A percentile compares a stretch with the other conserved stretches of the same genome.
Evolutionary conservation across 2,329 filamentous ascomycete species (phyloP).

Genomic region (Nemania bipapillata): DNA sequence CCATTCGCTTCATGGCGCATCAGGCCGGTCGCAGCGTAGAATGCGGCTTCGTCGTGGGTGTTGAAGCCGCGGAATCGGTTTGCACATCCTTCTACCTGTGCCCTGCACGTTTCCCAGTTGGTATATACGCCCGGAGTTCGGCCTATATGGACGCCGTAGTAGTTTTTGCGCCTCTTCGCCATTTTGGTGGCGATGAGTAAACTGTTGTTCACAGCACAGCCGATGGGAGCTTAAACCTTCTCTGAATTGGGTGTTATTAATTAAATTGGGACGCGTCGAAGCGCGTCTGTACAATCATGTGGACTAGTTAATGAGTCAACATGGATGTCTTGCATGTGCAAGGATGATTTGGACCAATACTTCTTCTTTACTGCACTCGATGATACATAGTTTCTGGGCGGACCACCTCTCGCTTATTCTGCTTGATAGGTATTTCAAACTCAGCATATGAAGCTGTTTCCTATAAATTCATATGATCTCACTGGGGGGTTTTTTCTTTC

Average conservation of each 20-base stretch:
- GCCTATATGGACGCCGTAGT: conserved; percentile 43
- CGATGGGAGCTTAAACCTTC: neutral
- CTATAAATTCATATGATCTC: too few relatives aligned
- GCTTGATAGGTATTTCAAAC: too few relatives aligned
- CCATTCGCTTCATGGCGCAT: neutral
- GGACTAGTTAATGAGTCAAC: neutral
- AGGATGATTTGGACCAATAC: neutral
- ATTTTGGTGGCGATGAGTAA: neutral
- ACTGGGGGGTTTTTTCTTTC: too few relatives aligned
- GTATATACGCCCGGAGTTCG: conserved; percentile 40
- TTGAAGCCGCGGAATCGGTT: conserved; percentile 28
- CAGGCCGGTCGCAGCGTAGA: conserved; percentile 27
- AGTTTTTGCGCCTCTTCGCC: conserved; percentile 22
- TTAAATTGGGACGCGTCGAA: neutral
- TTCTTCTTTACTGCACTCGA: too few relatives aligned
- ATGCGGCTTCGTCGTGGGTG: conserved; percentile 23
- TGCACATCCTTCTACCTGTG: conserved; percentile 23
- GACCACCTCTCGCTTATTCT: too few relatives aligned
- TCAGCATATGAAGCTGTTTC: too few relatives aligned
- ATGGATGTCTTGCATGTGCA: neutral
- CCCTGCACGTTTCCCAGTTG: conserved; percentile 37
- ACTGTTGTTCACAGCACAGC: neutral
- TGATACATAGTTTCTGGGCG: too few relatives aligned
- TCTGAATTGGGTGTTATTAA: neutral
- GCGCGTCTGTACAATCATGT: conserved; percentile 7